phyloP scores from a whole-genome alignment of 768 basidiomycete species.

The Kwoniella newhampshirensis region DNA sequence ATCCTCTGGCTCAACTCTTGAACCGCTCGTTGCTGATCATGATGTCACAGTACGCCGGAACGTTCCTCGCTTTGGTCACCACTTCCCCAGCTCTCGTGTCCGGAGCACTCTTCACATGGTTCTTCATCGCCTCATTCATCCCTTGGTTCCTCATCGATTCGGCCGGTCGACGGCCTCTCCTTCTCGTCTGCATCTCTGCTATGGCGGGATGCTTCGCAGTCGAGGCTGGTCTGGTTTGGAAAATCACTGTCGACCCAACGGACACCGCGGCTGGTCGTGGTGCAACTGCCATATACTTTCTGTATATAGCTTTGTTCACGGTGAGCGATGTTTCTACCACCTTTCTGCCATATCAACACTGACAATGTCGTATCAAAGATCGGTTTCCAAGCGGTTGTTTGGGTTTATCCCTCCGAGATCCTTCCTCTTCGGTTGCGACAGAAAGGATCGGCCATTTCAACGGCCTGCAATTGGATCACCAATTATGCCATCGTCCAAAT shows the following conservation, averaged over 20 bases:
- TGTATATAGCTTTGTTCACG: slow-evolving; percentile 43
- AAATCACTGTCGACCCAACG: slow-evolving; percentile 8
- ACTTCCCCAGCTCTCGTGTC: slow-evolving; percentile 34
- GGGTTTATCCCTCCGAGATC: slow-evolving; percentile 39
- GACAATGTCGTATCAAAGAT: too few species aligned
- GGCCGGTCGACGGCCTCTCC: slow-evolving; percentile 36
- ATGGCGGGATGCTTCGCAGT: slow-evolving; percentile 37
- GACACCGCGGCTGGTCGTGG: slow-evolving; percentile 24
- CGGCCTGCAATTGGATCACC: slow-evolving; percentile 19
- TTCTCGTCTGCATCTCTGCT: slow-evolving; percentile 37
- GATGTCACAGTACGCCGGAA: neutral
- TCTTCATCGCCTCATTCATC: slow-evolving; percentile 51
- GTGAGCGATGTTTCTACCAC: too few species aligned
- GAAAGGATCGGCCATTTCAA: slow-evolving; percentile 27
- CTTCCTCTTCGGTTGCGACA: slow-evolving; percentile 24
- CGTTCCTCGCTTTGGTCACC: slow-evolving; percentile 28
- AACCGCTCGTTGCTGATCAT: too few species aligned
- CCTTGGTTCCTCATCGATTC: slow-evolving; percentile 49
- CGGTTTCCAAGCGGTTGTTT: slow-evolving; percentile 16
- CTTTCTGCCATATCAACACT: too few species aligned
- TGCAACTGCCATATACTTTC: slow-evolving; percentile 37
- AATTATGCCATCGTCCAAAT: slow-evolving; percentile 21
- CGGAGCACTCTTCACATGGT: slow-evolving; percentile 47
- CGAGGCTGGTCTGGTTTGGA: slow-evolving; percentile 35
- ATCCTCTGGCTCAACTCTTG: too few species aligned